Evolutionary conservation across 352 stramenopile species (phyloP).

Genomic region (Pythium periplocum): DNA sequence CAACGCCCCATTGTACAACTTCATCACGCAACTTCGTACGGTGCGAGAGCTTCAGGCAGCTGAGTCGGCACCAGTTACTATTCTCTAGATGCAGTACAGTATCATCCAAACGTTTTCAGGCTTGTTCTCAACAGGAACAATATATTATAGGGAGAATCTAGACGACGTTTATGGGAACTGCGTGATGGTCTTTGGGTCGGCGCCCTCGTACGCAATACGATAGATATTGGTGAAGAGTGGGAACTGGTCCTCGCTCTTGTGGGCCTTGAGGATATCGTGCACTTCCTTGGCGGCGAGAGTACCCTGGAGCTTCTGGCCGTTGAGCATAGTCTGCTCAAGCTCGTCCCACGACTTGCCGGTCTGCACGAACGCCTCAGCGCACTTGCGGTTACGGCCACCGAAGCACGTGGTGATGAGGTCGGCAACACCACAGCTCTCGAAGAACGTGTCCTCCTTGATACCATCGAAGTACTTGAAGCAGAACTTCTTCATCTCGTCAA

Average conservation of each 20-base stretch:
- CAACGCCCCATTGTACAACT: slow-evolving; percentile 39
- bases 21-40: slow-evolving; percentile 44
- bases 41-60: slow-evolving; percentile 40
- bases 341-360: slow-evolving; percentile 78
- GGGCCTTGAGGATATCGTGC: slow-evolving; percentile 86
- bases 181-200: slow-evolving; percentile 77
- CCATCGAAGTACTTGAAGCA: slow-evolving; percentile 93
- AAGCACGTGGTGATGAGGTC: slow-evolving; percentile 99
- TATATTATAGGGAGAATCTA: too few species aligned
- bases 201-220: slow-evolving; percentile 90
- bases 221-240: slow-evolving; percentile 91
- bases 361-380: slow-evolving; percentile 92
- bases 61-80: too few species aligned
- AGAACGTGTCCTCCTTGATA: slow-evolving; percentile 92
- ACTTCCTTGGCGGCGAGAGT: slow-evolving; percentile 93
- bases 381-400: slow-evolving; percentile 95
- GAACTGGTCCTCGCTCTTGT: slow-evolving; percentile 83
- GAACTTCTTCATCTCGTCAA: slow-evolving; percentile 95
- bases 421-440: slow-evolving; percentile 95
- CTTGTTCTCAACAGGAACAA: too few species aligned
- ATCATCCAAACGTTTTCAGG: too few species aligned
- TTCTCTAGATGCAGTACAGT: too few species aligned
- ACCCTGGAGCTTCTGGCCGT: slow-evolving; percentile 97
- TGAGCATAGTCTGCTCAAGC: slow-evolving; percentile 93
- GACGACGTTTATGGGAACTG: slow-evolving; percentile 26